Percentiles rank a stretch among this genome's conserved stretches.
phyloP scores from a whole-genome alignment of 768 basidiomycete species.

The Lanmaoa pseudosensibilis region DNA sequence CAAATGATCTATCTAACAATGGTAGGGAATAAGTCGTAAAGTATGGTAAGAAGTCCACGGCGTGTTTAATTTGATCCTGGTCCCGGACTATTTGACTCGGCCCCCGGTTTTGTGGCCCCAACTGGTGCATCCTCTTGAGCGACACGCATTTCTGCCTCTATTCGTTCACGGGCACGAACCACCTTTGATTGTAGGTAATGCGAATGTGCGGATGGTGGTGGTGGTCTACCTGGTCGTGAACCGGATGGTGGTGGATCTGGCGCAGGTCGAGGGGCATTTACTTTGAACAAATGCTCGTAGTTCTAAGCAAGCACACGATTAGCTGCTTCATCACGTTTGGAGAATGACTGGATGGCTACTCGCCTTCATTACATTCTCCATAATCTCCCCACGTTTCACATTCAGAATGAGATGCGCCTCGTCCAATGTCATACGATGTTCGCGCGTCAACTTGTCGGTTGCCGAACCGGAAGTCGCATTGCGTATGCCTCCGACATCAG shows the following conservation, averaged over 20 bases:
- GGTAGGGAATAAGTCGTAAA: conserved; percentile 18
- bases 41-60: conserved; percentile 3
- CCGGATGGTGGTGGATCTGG: conserved; percentile 45
- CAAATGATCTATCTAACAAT: conserved; percentile 20
- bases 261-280: conserved; percentile 72
- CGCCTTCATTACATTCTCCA: conserved; percentile 76
- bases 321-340: background rate
- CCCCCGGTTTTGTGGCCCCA: conserved; percentile 18
- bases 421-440: conserved; percentile 91
- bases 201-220: conserved; percentile 55
- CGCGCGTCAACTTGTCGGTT: conserved; percentile 79
- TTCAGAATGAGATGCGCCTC: conserved; percentile 95
- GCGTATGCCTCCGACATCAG: conserved; percentile 71
- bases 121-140: conserved; percentile 23
- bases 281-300: conserved; percentile 91
- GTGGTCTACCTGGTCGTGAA: conserved; percentile 41
- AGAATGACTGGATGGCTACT: conserved; percentile 16
- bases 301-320: conserved; percentile 48
- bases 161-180: conserved; percentile 89
- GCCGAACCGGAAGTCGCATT: conserved; percentile 71
- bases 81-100: conserved; percentile 17
- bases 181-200: conserved; percentile 98
- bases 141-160: conserved; percentile 77
- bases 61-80: conserved; percentile 24
- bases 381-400: conserved; percentile 66